These are phyloP conservation scores for Verticillium alfalfae DNA, from an alignment of 2,329 filamentous ascomycete genomes.

Conservation along the genomic window DNA sequence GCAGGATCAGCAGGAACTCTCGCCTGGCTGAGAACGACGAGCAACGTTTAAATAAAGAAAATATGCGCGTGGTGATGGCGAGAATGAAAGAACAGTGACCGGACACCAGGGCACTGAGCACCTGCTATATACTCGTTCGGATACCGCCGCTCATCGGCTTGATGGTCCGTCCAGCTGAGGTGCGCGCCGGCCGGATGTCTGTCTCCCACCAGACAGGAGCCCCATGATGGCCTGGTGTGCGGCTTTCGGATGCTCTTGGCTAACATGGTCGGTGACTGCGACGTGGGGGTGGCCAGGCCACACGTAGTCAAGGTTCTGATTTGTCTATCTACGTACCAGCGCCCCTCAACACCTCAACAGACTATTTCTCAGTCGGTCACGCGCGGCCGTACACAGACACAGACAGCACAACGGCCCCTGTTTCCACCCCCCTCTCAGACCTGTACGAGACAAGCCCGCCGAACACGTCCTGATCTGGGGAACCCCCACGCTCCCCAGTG, in stretches of 20 bases:
- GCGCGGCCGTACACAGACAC: not conserved
- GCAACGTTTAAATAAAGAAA: not conserved
- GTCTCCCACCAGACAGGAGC: not conserved
- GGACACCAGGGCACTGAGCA: not conserved
- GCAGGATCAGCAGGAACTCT: too few relatives aligned
- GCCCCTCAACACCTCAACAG: not conserved
- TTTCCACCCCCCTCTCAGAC: not conserved
- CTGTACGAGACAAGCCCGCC: not conserved
- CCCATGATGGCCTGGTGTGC: not conserved
- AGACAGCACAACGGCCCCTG: not conserved
- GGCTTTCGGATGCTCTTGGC: not conserved
- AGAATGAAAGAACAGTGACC: not conserved
- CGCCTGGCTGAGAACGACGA: too few relatives aligned
- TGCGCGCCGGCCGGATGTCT: not conserved
- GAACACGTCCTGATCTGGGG: not conserved
- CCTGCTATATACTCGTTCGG: not conserved
- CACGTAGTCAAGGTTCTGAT: not conserved
- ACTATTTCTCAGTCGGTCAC: not conserved
- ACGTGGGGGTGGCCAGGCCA: not conserved
- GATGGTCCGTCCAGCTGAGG: not conserved
- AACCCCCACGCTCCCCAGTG: not conserved
- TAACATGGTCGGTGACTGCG: not conserved
- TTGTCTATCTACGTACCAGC: not conserved
- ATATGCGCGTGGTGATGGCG: not conserved
- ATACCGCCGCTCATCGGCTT: not conserved